Percentiles rank a stretch among this genome's conserved stretches.
phyloP scores from a whole-genome alignment of 2,329 filamentous ascomycete genomes.

The Biscogniauxia sp. region DNA sequence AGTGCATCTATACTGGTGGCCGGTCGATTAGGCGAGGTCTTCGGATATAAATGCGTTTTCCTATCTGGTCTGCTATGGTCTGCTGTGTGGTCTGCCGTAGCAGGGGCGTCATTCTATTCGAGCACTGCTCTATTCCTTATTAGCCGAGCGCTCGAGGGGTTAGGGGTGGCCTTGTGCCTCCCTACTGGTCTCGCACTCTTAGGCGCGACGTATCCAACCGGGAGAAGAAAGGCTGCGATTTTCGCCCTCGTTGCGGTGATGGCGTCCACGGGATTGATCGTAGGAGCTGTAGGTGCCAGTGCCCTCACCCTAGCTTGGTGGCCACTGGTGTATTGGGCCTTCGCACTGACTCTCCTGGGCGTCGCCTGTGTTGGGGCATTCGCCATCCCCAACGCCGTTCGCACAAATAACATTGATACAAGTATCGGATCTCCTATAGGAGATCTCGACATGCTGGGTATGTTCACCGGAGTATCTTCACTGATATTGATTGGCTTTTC shows the following conservation, averaged over 20 bases:
- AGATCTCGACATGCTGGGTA: slow-evolving; percentile 41
- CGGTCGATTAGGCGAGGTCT: slow-evolving; percentile 55
- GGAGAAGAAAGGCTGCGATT: slow-evolving; percentile 57
- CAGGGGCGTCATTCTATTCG: slow-evolving; percentile 44
- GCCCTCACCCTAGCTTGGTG: slow-evolving; percentile 44
- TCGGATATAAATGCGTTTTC: slow-evolving; percentile 56
- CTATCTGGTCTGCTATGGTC: slow-evolving; percentile 55
- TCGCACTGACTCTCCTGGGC: slow-evolving; percentile 35
- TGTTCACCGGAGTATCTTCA: slow-evolving; percentile 47
- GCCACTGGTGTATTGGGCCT: slow-evolving; percentile 48
- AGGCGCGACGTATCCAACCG: slow-evolving; percentile 55
- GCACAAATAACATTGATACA: slow-evolving; percentile 15
- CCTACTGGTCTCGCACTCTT: slow-evolving; percentile 65
- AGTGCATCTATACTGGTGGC: slow-evolving; percentile 58
- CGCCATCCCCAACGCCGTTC: slow-evolving; percentile 34
- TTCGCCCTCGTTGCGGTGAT: slow-evolving; percentile 51
- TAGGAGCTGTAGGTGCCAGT: slow-evolving; percentile 41
- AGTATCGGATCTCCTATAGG: slow-evolving; percentile 19
- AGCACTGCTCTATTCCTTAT: slow-evolving; percentile 40
- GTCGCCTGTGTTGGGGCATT: slow-evolving; percentile 33
- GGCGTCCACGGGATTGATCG: slow-evolving; percentile 45
- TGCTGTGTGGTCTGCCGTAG: slow-evolving; percentile 49
- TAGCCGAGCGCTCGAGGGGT: slow-evolving; percentile 55
- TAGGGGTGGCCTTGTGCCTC: slow-evolving; percentile 61
- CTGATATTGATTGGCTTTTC: slow-evolving; percentile 65